Conservation (phyloP, 2,329 filamentous ascomycete genomes). For the Penicillium expansum region DNA sequence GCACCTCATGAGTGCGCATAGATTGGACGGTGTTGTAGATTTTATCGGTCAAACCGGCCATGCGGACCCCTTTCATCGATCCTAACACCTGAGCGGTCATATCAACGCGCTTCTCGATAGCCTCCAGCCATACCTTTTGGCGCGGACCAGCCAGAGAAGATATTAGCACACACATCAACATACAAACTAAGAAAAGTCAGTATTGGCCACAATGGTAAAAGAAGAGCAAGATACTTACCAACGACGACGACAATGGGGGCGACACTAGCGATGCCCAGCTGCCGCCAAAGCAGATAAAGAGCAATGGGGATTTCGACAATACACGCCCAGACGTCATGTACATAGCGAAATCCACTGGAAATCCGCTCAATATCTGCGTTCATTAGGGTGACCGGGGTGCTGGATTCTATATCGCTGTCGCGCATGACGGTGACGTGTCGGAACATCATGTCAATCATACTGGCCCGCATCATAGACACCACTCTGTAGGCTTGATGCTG, state of each 20-base stretch:
- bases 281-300: not conserved
- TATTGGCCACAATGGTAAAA: not conserved
- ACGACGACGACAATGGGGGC: not conserved
- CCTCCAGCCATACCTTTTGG: not conserved
- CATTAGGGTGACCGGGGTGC: not conserved
- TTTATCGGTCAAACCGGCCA: slow-evolving; percentile 6
- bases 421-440: not conserved
- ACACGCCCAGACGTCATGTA: not conserved
- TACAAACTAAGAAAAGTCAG: not conserved
- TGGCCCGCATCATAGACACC: not conserved
- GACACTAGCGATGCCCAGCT: not conserved
- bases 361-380: not conserved
- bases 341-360: not conserved
- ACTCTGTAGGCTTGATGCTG: not conserved
- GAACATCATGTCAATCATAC: not conserved
- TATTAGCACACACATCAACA: not conserved
- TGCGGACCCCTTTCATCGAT: not conserved
- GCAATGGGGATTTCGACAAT: not conserved
- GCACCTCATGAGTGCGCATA: slow-evolving; percentile 37
- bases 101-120: not conserved
- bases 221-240: not conserved
- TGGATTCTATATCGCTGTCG: not conserved
- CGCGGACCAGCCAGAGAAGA: not conserved
- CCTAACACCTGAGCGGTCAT: not conserved
- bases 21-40: slow-evolving; percentile 34